Evolutionary conservation across 2,329 filamentous ascomycete species (phyloP).

Genomic region (Endothia cerciana): DNA sequence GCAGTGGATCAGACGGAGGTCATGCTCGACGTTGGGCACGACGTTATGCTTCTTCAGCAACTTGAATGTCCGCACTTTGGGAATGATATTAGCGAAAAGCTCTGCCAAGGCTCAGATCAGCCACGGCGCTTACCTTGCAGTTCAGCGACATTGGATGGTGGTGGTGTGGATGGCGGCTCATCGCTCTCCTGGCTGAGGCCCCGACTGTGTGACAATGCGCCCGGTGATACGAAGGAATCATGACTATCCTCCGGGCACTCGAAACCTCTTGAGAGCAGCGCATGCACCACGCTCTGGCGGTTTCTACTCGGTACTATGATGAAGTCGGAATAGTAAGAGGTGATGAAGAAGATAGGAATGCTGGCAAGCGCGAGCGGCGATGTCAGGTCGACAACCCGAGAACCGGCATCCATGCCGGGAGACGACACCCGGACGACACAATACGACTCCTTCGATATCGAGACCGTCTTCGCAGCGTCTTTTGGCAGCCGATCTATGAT

Average conservation of each 20-base stretch:
- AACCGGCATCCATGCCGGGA: slow-evolving; percentile 87
- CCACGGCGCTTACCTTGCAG: slow-evolving; percentile 56
- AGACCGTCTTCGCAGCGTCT: slow-evolving; percentile 58
- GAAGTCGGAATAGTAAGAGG: slow-evolving; percentile 97
- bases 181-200: slow-evolving; percentile 39
- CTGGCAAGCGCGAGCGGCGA: slow-evolving; percentile 88
- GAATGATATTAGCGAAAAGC: not conserved
- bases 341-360: slow-evolving; percentile 98
- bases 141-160: slow-evolving; percentile 76
- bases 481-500: slow-evolving; percentile 66
- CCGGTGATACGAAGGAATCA: slow-evolving; percentile 67
- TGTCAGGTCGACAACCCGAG: slow-evolving; percentile 88
- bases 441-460: slow-evolving; percentile 82
- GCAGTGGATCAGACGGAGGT: slow-evolving; percentile 78
- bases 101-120: not conserved
- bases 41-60: slow-evolving; percentile 81
- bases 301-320: slow-evolving; percentile 84
- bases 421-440: slow-evolving; percentile 88
- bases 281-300: slow-evolving; percentile 73
- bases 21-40: slow-evolving; percentile 69
- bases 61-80: slow-evolving; percentile 70
- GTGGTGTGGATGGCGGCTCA: slow-evolving; percentile 66
- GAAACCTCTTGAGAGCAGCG: slow-evolving; percentile 80
- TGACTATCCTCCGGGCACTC: slow-evolving; percentile 74
- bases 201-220: slow-evolving; percentile 41